Conservation (phyloP, 1,284 basidiomycete genomes). For the Apiotrichum montevideense region DNA sequence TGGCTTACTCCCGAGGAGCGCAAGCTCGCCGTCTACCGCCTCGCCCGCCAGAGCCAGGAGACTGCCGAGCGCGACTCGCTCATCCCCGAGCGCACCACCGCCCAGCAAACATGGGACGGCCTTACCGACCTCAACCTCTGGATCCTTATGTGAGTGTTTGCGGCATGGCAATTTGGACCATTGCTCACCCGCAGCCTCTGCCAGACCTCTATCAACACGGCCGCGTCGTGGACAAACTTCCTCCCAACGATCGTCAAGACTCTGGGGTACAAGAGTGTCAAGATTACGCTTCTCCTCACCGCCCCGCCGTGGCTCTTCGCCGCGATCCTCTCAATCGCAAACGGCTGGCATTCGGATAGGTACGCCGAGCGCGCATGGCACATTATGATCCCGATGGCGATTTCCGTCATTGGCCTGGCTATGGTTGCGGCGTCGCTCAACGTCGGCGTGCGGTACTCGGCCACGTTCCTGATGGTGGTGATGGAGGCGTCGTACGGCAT, state of each 20-base stretch:
- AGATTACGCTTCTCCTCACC: constrained; percentile 42
- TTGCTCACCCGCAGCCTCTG: constrained; percentile 8
- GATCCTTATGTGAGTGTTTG: constrained; percentile 23
- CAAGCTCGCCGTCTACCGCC: constrained; percentile 9
- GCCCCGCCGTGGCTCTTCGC: constrained; percentile 40
- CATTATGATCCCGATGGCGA: constrained; percentile 23
- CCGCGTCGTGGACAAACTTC: no score
- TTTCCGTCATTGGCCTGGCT: constrained; percentile 31
- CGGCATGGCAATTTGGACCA: no score
- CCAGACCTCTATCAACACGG: constrained; percentile 5
- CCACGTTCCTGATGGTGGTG: constrained; percentile 34
- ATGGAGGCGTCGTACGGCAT: constrained; percentile 29
- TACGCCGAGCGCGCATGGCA: constrained; percentile 27
- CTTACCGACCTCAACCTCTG: constrained; percentile 34
- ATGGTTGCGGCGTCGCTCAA: constrained; percentile 28
- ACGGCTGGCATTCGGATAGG: constrained; percentile 26
- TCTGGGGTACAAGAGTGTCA: constrained; percentile 32
- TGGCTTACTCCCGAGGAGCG: constrained; percentile 43
- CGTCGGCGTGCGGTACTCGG: constrained; percentile 29
- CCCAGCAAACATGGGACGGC: constrained; percentile 18
- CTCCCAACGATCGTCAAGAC: constrained; percentile 9
- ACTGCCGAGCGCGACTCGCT: constrained; percentile 27
- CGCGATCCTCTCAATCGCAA: constrained; percentile 19
- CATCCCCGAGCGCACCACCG: background rate
- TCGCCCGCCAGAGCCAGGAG: constrained; percentile 6